Base-by-base conservation (phyloP, 768 basidiomycete species). In the Podaxis rugospora region DNA sequence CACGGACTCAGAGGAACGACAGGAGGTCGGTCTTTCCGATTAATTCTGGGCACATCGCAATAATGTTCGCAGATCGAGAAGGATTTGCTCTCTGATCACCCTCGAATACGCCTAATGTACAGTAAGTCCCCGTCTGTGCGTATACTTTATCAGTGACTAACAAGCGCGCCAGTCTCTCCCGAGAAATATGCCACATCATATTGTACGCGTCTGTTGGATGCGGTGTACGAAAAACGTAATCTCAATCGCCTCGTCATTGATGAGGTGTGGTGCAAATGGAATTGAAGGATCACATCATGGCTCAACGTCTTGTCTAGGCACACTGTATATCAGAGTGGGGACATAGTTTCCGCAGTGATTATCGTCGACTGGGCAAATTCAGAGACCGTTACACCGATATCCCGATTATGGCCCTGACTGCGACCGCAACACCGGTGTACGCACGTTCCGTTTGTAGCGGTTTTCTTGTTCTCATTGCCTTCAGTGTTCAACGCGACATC, bases 271-370 rank as follows among this genome's bases (percentile, higher is more conserved):
- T 66, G 23, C 16, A n/a, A 57, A 56, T 25, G 11, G 7, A 16
- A 6, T 50, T 59, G 10, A 36, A 39, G 51, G n/a, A 54, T 57
- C 21, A 18, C 9, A 55, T 18, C 21, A 18, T 28, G 39, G n/a
- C 25, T 42, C 18, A 50, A 5, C 10, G 7, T 23, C 5, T 14
- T 27, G 49, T 7, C 32, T 32, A 90, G 89, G 92, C 90, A 1
- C 90, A 93, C 70, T 92, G 92, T 65, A 91, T 93, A 64, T 92
- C 90, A 18, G 91, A 92, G 78, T 93, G 90, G 92, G 90, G 90
- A 0, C 90, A 92, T 51, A 86, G 91, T 66, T 92, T 92, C 68
- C 84, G 92, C 25, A 78, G 71, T 35, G 87, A 91, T 46, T 94
- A 93, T 67, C 76, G 91, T 47, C 80, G 76, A 25, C 78, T 95